Evolutionary conservation across 257 asterid species (phyloP).

Genomic region (Solanum pennellii): DNA sequence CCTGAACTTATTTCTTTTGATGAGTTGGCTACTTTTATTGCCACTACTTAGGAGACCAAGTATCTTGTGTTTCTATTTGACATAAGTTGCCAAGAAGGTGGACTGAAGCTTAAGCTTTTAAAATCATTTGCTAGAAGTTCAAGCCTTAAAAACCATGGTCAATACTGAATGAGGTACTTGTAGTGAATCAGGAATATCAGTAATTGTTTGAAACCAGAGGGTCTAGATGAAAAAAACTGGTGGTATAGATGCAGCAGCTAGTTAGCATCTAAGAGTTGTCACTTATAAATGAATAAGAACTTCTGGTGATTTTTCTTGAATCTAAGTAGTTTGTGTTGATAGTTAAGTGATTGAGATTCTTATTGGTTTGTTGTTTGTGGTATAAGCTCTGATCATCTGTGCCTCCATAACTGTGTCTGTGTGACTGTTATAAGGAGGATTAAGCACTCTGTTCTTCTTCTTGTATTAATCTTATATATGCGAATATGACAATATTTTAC

Average conservation of each 20-base stretch:
- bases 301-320: neutral
- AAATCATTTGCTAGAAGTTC: neutral
- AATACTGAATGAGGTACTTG: neutral
- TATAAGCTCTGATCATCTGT: neutral
- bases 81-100: neutral
- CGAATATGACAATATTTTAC: neutral
- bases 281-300: neutral
- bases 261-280: neutral
- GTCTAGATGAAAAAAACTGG: neutral
- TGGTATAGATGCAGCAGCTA: neutral
- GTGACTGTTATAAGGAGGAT: neutral
- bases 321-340: neutral
- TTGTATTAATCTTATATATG: neutral
- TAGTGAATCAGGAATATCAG: neutral
- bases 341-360: neutral
- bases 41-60: neutral
- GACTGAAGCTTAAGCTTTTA: neutral
- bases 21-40: neutral
- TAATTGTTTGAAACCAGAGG: neutral
- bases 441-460: neutral
- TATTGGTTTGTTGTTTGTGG: neutral
- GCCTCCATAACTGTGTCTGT: neutral
- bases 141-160: neutral
- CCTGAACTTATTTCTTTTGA: neutral
- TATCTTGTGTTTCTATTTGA: neutral